Base-by-base conservation (phyloP, 805 yeast species). In the Pichia scutulata region DNA sequence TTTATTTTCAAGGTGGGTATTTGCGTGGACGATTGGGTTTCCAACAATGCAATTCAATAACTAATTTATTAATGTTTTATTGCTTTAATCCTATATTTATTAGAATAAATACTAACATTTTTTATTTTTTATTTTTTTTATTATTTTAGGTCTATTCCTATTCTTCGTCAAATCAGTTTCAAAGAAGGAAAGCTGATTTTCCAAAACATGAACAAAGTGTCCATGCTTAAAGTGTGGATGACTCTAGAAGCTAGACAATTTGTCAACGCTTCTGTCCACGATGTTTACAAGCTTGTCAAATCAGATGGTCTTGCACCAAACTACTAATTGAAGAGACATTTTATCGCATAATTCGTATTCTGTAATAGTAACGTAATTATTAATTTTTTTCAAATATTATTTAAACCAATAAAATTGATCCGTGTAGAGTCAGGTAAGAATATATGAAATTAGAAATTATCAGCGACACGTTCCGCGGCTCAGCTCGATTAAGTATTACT, bases 1-100 rank as follows among this genome's bases (percentile, higher is more conserved):
- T 69, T 76, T 93, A 46, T 92, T 93, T 76, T 95, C 95, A 77
- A 86, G 95, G 93, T 86, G 81, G 76, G 93, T 86, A 83, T 82
- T 63, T 58, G 71, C 70, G 44, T 62, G 69, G 70, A 61, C 60
- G 39, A 57, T 67, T 44, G 71, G 70, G 39, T 64, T 68, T 44
- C 70, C 71, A 39, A 67, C 70, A n/a, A 39, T 59, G 54, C 57
- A 61, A 49, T 52, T 46, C 30, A 47, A 46, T 46, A 23, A 48
- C 7, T 21, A 19, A 22, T 23, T n/a, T n/a, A 13, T 46, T 9
- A 19, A 28, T 7, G 18, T 10, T 41, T 28, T 36, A 14, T 14
- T 22, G 46, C 9, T 25, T 28, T 21, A 16, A 24, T 42, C 16
- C 19, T 22, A 9, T 4, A 9, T 24, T 21, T 41, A 26, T 28